Percentiles rank a stretch among this genome's conserved stretches.
phyloP scores from a whole-genome alignment of 139 green algal genomes.

The Pedinophyceae sp. region DNA sequence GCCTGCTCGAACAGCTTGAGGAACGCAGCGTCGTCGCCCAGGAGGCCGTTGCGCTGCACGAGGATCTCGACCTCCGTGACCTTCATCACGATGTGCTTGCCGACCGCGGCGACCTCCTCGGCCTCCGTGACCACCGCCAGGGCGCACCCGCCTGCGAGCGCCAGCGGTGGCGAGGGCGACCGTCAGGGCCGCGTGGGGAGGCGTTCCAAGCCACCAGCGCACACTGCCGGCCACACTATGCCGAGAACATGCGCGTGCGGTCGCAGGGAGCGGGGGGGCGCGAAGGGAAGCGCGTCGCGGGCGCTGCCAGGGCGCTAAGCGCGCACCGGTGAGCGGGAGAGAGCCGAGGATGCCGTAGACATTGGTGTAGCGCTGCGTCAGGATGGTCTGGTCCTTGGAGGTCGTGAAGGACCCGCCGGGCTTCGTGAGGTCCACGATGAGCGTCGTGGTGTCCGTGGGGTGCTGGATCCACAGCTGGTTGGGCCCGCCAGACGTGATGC shows the following conservation, averaged over 20 bases:
- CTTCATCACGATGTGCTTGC: not conserved
- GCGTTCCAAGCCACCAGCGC: not conserved
- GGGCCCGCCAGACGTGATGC: too few relatives aligned
- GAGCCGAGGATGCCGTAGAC: not conserved
- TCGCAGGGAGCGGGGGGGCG: too few relatives aligned
- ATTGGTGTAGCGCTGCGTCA: constrained; percentile 47
- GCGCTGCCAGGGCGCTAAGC: too few relatives aligned
- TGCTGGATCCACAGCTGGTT: too few relatives aligned
- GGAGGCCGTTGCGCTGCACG: not conserved
- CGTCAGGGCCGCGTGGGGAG: not conserved
- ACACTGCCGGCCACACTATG: not conserved
- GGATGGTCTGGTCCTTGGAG: constrained; percentile 71
- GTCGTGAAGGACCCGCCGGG: constrained; percentile 39
- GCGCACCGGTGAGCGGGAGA: not conserved
- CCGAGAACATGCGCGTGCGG: not conserved
- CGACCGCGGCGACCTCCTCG: constrained; percentile 18
- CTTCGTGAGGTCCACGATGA: too few relatives aligned
- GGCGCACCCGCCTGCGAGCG: constrained; percentile 18
- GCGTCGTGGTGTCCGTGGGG: too few relatives aligned
- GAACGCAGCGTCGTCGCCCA: not conserved
- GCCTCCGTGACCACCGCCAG: constrained; percentile 37
- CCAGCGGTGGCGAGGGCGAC: not conserved
- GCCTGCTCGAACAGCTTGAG: not conserved
- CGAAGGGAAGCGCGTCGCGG: too few relatives aligned
- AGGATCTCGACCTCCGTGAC: not conserved